Evolutionary conservation across 176 grass and related monocot genomes (phyloP).

Genomic region (bread wheat (Triticum aestivum)): DNA sequence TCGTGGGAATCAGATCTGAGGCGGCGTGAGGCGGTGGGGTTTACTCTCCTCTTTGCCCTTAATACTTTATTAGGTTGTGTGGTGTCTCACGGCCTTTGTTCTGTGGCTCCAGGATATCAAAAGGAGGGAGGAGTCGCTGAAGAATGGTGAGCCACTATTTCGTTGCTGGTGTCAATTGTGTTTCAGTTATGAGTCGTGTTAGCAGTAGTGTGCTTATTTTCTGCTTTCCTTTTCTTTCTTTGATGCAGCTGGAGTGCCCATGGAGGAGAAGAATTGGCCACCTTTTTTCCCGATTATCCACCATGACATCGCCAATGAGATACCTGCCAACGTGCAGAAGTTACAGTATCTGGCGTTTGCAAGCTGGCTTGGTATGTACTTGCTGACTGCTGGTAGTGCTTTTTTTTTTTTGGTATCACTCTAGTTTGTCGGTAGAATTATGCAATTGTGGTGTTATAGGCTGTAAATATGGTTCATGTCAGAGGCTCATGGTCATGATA

Average conservation of each 20-base stretch:
- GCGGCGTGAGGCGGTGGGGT: conserved; percentile 61
- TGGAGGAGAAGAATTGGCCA: conserved; percentile 47
- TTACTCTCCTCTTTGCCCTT: neutral
- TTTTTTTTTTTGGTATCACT: neutral
- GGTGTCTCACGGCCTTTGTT: conserved; percentile 14
- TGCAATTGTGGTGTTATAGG: neutral
- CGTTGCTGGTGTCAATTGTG: neutral
- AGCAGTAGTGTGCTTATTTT: conserved; percentile 12
- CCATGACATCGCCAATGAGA: conserved; percentile 50
- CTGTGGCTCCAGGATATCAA: conserved; percentile 67
- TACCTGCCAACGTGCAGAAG: conserved; percentile 52
- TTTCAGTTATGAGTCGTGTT: neutral
- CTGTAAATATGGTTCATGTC: neutral
- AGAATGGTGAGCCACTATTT: conserved; percentile 40
- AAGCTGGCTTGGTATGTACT: conserved; percentile 41
- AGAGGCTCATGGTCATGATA: neutral
- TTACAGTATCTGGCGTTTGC: conserved; percentile 48
- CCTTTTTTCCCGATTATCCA: conserved; percentile 47
- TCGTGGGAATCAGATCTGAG: conserved; percentile 81
- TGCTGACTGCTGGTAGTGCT: neutral
- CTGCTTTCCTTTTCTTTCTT: neutral
- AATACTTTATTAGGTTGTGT: neutral
- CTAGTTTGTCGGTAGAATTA: neutral
- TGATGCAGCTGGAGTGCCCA: conserved; percentile 39
- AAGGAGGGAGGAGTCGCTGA: conserved; percentile 77